Base-by-base conservation (phyloP, 768 basidiomycete genomes). In the Leccinum arenicola region DNA sequence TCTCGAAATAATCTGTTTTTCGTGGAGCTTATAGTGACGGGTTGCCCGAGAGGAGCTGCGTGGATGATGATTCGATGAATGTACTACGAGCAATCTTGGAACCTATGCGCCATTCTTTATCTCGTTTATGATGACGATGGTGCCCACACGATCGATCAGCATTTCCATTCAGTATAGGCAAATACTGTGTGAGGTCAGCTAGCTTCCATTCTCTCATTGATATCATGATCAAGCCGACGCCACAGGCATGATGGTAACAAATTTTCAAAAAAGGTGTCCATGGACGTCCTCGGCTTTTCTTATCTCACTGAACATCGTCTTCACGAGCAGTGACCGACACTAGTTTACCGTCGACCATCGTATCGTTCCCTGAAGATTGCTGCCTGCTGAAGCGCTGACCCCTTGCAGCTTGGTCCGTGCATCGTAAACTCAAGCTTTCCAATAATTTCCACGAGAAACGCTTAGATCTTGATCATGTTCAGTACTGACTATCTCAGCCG, bases 381-480 rank as follows among this genome's bases (percentile, higher is more conserved):
- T 23, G 23, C 23, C 23, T 23, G 23, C 23, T 23, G 23, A 23
- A 23, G 23, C 3, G 1, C 31, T 4, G 31, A 31, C 31, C 57
- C 36, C 55, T 66, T 45, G 70, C 63, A 21, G 67, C 58, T 35
- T 64, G 11, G 36, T 40, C 38, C 2, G 38, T n/a, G 31, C 17
- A n/a, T 40, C 40, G 64, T 59, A 60, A 86, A 82, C 60, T 85
- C 81, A 62, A 87, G 84, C 62, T 80, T 75, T 33, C 75, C 69
- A 47, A 86, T 58, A 21, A 84, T 72, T 64, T 85, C 84, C 27
- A 81, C 9, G n/a, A n/a, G 3, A n/a, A 40, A n/a, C 10, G 40
- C n/a, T 17, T 40, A 17, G 38, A n/a, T 40, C 38, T 40, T n/a
- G 40, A 40, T n/a, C 4, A 33, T 33, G 3, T 10, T 29, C 29